These are phyloP conservation scores for Annulohypoxylon stygium DNA, from an alignment of 495 filamentous ascomycete species.

Conservation along the genomic window DNA sequence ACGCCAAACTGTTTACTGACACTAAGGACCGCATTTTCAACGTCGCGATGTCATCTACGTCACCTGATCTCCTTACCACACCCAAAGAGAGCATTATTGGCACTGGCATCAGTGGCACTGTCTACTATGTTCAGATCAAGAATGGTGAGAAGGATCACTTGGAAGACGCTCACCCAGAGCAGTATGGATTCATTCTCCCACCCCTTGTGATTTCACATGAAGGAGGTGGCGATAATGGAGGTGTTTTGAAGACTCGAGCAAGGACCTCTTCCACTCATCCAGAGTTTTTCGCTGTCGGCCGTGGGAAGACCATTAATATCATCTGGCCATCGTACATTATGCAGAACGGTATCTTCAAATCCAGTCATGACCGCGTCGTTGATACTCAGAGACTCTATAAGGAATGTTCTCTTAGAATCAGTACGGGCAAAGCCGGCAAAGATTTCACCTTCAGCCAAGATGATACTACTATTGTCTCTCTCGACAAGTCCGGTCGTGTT, in stretches of 20 bases:
- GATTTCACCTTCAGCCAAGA: conserved; percentile 98
- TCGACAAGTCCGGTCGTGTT: conserved; percentile 94
- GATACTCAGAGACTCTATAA: conserved; percentile 88
- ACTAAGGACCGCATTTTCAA: conserved; percentile 93
- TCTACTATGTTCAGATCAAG: conserved; percentile 88
- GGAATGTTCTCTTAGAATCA: conserved; percentile 88
- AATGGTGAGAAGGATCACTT: conserved; percentile 79
- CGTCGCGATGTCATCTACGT: conserved; percentile 79
- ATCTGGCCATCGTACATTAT: conserved; percentile 84
- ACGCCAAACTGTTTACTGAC: conserved; percentile 88
- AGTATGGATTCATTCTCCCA: conserved; percentile 83
- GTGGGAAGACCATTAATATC: conserved; percentile 94
- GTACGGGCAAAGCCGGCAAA: conserved; percentile 97
- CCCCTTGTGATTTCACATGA: conserved; percentile 76
- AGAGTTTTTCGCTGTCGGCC: conserved; percentile 93
- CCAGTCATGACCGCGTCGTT: conserved; percentile 77
- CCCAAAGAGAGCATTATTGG: conserved; percentile 83
- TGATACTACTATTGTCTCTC: conserved; percentile 91
- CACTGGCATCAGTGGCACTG: conserved; percentile 91
- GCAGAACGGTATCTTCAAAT: conserved; percentile 75
- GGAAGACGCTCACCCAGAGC: conserved; percentile 77
- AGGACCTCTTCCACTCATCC: conserved; percentile 88
- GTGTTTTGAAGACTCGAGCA: conserved; percentile 94
- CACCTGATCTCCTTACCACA: conserved; percentile 59
- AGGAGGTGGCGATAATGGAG: conserved; percentile 85